Evolutionary conservation across 176 grass and related monocot genomes (phyloP).

Genomic region (Eremochloa ophiuroides): DNA sequence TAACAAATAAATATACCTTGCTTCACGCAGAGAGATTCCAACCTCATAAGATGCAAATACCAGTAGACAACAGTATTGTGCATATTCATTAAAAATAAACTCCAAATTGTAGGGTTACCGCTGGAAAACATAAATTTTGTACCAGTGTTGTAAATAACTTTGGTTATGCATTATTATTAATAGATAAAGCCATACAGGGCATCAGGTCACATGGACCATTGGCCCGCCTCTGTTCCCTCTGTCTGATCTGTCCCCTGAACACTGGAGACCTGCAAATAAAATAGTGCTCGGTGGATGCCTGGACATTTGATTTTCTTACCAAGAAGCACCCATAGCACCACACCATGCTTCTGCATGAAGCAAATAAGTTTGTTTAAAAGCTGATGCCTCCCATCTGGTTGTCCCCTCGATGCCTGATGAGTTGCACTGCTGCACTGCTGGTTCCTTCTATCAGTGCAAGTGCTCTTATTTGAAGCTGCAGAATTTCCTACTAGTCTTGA

Average conservation of each 20-base stretch:
- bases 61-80: not conserved
- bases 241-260: slow-evolving; percentile 16
- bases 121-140: not conserved
- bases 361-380: slow-evolving; percentile 23
- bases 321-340: not conserved
- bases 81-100: not conserved
- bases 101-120: not conserved
- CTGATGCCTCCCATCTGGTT: not conserved
- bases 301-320: slow-evolving; percentile 20
- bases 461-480: not conserved
- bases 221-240: slow-evolving; percentile 25
- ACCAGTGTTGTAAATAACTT: not conserved
- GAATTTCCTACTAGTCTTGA: not conserved
- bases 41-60: not conserved
- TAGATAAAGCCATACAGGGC: not conserved
- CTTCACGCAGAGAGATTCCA: slow-evolving; percentile 26
- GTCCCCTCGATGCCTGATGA: slow-evolving; percentile 5
- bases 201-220: slow-evolving; percentile 33
- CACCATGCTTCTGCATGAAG: slow-evolving; percentile 42
- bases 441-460: not conserved
- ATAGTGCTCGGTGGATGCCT: slow-evolving; percentile 1
- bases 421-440: not conserved
- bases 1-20: slow-evolving; percentile 18
- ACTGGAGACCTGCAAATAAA: slow-evolving; percentile 40
- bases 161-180: slow-evolving; percentile 9